Conservation (phyloP, 176 grass and related monocot species). For the Aegilops bicornis region DNA sequence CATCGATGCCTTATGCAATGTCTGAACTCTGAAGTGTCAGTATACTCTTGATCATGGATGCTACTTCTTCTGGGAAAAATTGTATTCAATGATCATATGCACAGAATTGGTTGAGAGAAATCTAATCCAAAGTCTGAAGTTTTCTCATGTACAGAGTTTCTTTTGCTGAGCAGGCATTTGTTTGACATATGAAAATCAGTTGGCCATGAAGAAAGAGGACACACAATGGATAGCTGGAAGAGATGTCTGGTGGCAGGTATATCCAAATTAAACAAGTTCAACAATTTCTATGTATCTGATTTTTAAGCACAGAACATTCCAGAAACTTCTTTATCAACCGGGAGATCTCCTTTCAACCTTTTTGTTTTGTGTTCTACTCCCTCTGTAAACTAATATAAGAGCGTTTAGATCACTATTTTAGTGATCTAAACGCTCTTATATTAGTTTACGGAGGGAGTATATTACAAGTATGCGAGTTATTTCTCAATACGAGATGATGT, state of each 20-base stretch:
- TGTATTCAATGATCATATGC: neutral
- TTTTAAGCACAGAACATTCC: neutral
- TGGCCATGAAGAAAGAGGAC: slow-evolving; percentile 72
- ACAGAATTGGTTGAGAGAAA: neutral
- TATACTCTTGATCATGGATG: neutral
- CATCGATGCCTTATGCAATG: neutral
- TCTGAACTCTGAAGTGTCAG: neutral
- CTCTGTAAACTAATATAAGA: too few species aligned
- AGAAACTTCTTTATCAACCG: neutral
- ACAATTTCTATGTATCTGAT: neutral
- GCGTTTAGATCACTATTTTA: too few species aligned
- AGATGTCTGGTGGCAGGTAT: slow-evolving; percentile 98
- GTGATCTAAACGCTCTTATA: too few species aligned
- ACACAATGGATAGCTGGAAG: slow-evolving; percentile 70
- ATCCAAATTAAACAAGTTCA: slow-evolving; percentile 9
- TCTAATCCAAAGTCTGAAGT: neutral
- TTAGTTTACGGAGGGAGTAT: neutral
- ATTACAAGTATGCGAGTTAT: neutral
- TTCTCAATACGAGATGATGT: slow-evolving; percentile 14
- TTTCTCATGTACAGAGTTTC: neutral
- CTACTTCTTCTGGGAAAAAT: neutral
- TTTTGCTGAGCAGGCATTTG: slow-evolving; percentile 57
- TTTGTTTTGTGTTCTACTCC: neutral
- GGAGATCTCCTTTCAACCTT: neutral
- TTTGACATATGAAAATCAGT: slow-evolving; percentile 83